Base-by-base conservation (phyloP, 2,329 filamentous ascomycete genomes). In the Sporothrix globosa region DNA sequence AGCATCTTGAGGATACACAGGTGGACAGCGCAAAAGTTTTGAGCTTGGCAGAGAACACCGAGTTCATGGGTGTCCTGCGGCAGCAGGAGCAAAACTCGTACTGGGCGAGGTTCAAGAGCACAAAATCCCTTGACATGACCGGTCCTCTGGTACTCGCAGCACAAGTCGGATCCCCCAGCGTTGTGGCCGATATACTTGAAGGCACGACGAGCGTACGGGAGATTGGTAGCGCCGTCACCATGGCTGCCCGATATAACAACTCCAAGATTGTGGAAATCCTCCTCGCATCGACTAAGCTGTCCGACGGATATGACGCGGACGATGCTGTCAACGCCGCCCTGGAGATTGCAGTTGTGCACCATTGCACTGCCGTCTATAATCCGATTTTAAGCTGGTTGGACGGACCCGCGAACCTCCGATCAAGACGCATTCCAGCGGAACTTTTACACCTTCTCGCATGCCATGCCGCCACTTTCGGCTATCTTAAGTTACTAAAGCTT, bases 91-190 rank as follows among this genome's bases (percentile, higher is more conserved):
- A 50, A 4, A 3, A 52, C 17, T 21, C 19, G 24, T 66, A 34
- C 46, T 66, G 63, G 63, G 11, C 63, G 27, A 66, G 19, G 11
- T 52, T 30, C 41, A 19, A 17, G 24, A 14, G 27, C 24, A 52
- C 63, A 21, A 39, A 19, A 27, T 17, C 30, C 3, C 27, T 66
- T 1, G 11, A 7, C 27, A 39, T 66, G 46, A 39, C 39, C 5
- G 63, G 63, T 13, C 19, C 63, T 17, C 44, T 66, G 2, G 63
- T 52, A 7, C 27, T 66, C 19, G 46, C 63, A 52, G 63, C 46
- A n/a, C 63, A 66, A 30, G 46, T 52, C 10, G 63, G 63, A 13
- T 27, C 7, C 17, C 21, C 24, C 13, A 27, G 17, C 11, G 30
- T 66, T 34, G 63, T 66, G 21, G 27, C 27, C 4, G 7, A 17